Percentiles rank a stretch among this genome's conserved stretches.
These are phyloP conservation scores for Tephrocybe sp. DNA, from an alignment of 768 basidiomycete genomes.

Conservation along the genomic window DNA sequence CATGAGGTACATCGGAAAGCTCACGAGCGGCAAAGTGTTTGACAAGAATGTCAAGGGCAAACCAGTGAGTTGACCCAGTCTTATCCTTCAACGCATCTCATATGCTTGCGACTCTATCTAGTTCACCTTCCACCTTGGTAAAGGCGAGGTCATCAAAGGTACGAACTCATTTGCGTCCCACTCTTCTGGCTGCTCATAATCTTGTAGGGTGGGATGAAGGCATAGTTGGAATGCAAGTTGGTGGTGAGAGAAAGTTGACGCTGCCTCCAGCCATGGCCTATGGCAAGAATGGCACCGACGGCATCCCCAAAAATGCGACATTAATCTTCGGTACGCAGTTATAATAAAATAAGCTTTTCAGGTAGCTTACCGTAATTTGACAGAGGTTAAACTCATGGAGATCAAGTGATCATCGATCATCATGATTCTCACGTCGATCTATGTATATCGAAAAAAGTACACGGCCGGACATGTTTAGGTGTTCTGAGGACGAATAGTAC, in stretches of 20 bases:
- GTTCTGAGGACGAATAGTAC: no score
- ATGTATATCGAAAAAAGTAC: not conserved
- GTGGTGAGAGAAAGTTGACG: slow-evolving; percentile 81
- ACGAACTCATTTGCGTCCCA: slow-evolving; percentile 11
- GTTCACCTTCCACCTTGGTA: slow-evolving; percentile 80
- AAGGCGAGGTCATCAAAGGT: slow-evolving; percentile 93
- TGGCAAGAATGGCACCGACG: slow-evolving; percentile 57
- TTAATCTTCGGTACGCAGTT: slow-evolving; percentile 71
- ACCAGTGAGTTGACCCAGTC: slow-evolving; percentile 64
- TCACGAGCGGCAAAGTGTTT: slow-evolving; percentile 72
- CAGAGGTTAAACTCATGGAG: slow-evolving; percentile 73
- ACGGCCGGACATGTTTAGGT: no score
- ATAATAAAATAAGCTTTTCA: not conserved
- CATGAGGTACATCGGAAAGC: slow-evolving; percentile 94
- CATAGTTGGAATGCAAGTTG: slow-evolving; percentile 87
- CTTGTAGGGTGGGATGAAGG: slow-evolving; percentile 82
- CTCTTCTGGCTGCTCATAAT: not conserved
- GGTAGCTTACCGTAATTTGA: not conserved
- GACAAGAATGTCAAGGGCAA: slow-evolving; percentile 84
- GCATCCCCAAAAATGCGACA: slow-evolving; percentile 80
- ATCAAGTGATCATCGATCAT: slow-evolving; percentile 48
- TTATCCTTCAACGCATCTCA: slow-evolving; percentile 1
- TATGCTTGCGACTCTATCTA: slow-evolving; percentile 25
- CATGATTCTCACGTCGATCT: not conserved
- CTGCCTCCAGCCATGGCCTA: slow-evolving; percentile 74